Percentiles rank a stretch among this genome's conserved stretches.
Evolutionary conservation across 73 alveolate species (phyloP).

Genomic region (Paraurostyla sp.): DNA sequence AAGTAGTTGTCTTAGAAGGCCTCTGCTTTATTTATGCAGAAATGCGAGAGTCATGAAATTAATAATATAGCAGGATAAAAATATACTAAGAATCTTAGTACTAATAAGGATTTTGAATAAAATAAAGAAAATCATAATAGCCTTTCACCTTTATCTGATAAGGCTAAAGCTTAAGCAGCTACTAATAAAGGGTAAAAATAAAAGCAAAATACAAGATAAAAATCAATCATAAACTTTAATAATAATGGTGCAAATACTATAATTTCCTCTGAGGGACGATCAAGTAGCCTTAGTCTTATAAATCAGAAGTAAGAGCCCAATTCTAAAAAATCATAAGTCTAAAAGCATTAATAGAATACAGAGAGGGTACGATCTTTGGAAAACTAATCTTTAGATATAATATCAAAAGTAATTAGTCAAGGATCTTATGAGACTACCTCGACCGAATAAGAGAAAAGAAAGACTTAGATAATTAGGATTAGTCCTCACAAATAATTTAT

Average conservation of each 20-base stretch:
- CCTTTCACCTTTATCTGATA: not conserved
- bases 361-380: not conserved
- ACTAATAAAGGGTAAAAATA: no score
- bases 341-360: not conserved
- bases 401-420: not conserved
- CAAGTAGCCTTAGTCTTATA: no score
- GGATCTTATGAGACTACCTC: not conserved
- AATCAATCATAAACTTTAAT: not conserved
- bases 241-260: not conserved
- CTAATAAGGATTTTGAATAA: no score
- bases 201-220: not conserved
- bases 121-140: no score
- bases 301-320: no score
- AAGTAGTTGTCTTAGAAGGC: not conserved
- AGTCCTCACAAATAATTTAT: slow-evolving; percentile 14
- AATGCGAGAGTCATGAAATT: not conserved
- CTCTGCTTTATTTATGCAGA: not conserved
- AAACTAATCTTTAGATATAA: not conserved
- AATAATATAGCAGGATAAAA: not conserved
- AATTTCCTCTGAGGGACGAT: no score
- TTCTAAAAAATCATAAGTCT: not conserved
- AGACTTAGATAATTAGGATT: not conserved
- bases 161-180: not conserved
- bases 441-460: not conserved
- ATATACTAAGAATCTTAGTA: not conserved